Evolutionary conservation across 805 yeast genomes (phyloP).

Genomic region (baker's yeast (Saccharomyces cerevisiae)): DNA sequence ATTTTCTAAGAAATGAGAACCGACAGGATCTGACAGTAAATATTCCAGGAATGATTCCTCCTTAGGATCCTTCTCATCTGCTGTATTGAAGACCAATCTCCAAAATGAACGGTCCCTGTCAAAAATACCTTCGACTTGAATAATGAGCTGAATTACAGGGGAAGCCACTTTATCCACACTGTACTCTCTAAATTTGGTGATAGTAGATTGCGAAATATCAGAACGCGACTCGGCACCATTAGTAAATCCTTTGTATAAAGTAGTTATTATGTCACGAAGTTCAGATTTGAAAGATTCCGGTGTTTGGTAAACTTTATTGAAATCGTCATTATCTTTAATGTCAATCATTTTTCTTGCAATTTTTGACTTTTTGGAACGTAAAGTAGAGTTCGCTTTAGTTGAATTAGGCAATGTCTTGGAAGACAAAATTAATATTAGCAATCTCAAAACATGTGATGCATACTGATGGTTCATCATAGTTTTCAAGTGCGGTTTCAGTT

Average conservation of each 20-base stretch:
- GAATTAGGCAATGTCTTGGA: conserved; percentile 76
- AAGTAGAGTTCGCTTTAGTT: conserved; percentile 55
- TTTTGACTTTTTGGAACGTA: conserved; percentile 76
- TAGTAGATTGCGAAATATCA: conserved; percentile 26
- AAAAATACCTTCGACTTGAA: conserved; percentile 74
- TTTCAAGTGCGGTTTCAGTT: conserved; percentile 50
- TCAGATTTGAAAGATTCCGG: conserved; percentile 63
- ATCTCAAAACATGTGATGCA: conserved; percentile 80
- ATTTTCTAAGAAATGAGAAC: conserved; percentile 82
- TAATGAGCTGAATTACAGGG: conserved; percentile 72
- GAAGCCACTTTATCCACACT: conserved; percentile 78
- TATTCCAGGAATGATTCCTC: conserved; percentile 81
- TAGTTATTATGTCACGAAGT: conserved; percentile 41
- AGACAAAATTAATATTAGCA: conserved; percentile 59
- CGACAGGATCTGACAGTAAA: conserved; percentile 79
- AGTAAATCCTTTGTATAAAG: conserved; percentile 31
- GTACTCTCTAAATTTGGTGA: conserved; percentile 54
- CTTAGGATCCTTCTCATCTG: conserved; percentile 43
- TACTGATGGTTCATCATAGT: conserved; percentile 67
- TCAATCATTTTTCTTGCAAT: conserved; percentile 92
- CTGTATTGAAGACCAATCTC: conserved; percentile 52
- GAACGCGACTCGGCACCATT: conserved; percentile 24
- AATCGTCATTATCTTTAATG: conserved; percentile 69
- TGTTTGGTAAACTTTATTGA: conserved; percentile 54
- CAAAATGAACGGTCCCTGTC: conserved; percentile 66